A percentile compares a stretch with the other conserved stretches of the same genome.
phyloP scores from a whole-genome alignment of 257 asterid species.

The Plantago ovata region DNA sequence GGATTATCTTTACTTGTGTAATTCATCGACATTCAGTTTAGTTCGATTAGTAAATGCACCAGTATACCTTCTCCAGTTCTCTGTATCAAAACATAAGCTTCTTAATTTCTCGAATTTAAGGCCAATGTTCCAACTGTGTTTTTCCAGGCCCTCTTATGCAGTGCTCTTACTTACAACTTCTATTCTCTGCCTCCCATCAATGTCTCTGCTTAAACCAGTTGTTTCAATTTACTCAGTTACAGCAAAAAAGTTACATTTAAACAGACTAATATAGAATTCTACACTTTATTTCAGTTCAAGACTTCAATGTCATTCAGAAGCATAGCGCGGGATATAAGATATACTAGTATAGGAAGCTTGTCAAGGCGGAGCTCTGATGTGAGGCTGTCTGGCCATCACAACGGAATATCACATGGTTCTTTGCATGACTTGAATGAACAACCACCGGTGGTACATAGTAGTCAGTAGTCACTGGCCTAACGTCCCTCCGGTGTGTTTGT shows the following conservation, averaged over 20 bases:
- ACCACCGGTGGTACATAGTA: conserved; percentile 55
- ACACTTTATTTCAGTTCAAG: conserved; percentile 12
- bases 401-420: conserved; percentile 73
- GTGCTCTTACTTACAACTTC: no score
- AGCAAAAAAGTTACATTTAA: conserved; percentile 31
- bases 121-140: conserved; percentile 34
- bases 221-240: conserved; percentile 22
- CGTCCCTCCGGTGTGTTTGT: conserved; percentile 60
- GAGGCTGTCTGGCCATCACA: conserved; percentile 60
- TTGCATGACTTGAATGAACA: conserved; percentile 61
- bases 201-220: conserved; percentile 24
- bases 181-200: conserved; percentile 9
- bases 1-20: no score
- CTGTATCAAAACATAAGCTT: conserved; percentile 28
- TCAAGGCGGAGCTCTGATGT: conserved; percentile 81
- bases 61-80: conserved; percentile 24
- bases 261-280: background rate
- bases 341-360: conserved; percentile 81
- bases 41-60: conserved; percentile 6
- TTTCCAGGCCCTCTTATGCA: conserved; percentile 20
- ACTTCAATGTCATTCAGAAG: conserved; percentile 85
- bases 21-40: background rate
- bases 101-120: conserved; percentile 41
- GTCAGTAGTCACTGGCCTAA: conserved; percentile 92
- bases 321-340: conserved; percentile 84